Base-by-base conservation (phyloP, 1,139 yeast species). In the Hansenula sp. region DNA sequence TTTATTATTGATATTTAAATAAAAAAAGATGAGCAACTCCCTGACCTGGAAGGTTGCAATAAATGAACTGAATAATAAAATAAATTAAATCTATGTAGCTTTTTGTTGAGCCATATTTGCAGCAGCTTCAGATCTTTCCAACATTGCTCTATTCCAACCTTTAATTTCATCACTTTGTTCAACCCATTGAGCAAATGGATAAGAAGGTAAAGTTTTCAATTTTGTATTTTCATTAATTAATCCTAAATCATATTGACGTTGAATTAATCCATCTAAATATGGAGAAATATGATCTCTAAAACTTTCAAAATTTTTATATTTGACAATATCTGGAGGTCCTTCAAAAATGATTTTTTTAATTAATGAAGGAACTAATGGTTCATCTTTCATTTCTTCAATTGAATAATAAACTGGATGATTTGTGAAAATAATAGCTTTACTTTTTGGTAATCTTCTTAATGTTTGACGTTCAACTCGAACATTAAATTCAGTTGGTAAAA, bases 371-470 rank as follows among this genome's bases (percentile, higher is more conserved):
- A 82, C 68, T 61, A 77, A 59, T 9, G 89, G 88, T 55, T 82
- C 90, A 56, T 82, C 86, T 55, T 80, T 81, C 88, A 82, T 81
- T 54, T 82, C 89, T 21, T 80, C 88, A 42, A 82, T 68, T 3
- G 80, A 70, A 60, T 82, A 82, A 56, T 77, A 81, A 11, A 81
- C 68, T 3, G 89, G 89, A 55, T 82, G 89, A 56, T 82, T 82
- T 79, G 86, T 80, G 58, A 80, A 80, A 7, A 75, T 63, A 21
- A 77, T 66, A 3, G 82, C 85, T 17, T 81, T 75, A 4, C 78
- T 60, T 43, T 68, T 71, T 19, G 90, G 89, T 45, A 82, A 65
- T 52, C 85, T 68, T 51, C 88, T 70, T 42, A 82, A 66, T 34
- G 85, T 76, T 57, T 82, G 90, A 48, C 87, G 66, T 56, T 80